Evolutionary conservation across 2,329 filamentous ascomycete genomes (phyloP).

Genomic region (Venturia nashicola): DNA sequence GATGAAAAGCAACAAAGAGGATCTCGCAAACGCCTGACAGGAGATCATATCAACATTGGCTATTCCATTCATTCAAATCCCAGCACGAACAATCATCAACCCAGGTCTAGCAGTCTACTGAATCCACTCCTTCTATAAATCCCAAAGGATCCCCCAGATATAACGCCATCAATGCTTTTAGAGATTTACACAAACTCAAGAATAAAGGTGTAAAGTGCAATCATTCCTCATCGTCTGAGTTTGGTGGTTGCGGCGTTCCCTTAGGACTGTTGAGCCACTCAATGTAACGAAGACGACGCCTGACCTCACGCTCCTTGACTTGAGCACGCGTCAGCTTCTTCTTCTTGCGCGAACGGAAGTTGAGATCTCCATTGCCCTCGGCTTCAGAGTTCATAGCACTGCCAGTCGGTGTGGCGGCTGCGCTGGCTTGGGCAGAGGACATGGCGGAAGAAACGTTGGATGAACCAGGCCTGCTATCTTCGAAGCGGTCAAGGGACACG

Average conservation of each 20-base stretch:
- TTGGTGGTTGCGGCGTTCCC: conserved; percentile 26
- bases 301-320: conserved; percentile 81
- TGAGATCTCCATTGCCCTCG: conserved; percentile 68
- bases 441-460: conserved; percentile 38
- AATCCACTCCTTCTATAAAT: neutral
- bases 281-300: conserved; percentile 73
- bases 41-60: neutral
- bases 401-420: conserved; percentile 15
- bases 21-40: neutral
- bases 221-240: conserved; percentile 27
- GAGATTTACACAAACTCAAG: neutral
- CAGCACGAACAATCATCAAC: neutral
- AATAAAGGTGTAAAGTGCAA: neutral
- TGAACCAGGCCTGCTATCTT: conserved; percentile 59
- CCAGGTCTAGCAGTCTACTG: conserved; percentile 3
- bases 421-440: conserved; percentile 23
- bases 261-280: conserved; percentile 64
- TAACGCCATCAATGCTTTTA: conserved; percentile 1
- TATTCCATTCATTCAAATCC: neutral
- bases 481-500: conserved; percentile 70
- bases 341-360: conserved; percentile 89
- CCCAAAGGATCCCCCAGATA: neutral
- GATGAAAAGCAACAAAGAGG: neutral
- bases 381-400: conserved; percentile 36
- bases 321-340: conserved; percentile 98